A percentile compares a stretch with the other conserved stretches of the same genome.
Conservation (phyloP, 1,284 basidiomycete genomes). For the Rhodotorula sp. region DNA sequence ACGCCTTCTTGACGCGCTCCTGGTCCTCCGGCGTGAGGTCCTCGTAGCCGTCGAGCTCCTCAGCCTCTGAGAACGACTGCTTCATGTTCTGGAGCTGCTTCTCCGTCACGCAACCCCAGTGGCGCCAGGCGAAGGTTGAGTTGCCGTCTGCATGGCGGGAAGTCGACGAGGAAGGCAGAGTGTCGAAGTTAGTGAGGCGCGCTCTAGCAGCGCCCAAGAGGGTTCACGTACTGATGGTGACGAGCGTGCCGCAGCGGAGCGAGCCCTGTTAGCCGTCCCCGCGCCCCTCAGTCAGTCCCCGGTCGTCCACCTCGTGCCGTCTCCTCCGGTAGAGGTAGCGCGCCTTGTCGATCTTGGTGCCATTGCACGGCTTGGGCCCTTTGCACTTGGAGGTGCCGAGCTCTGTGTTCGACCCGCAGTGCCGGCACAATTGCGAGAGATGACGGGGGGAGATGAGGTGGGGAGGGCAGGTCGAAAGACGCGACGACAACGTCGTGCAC, state of each 20-base stretch:
- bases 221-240: slow-evolving; percentile 13
- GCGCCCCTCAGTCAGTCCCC: background rate
- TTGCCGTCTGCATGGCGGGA: slow-evolving; percentile 22
- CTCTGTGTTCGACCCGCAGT: background rate
- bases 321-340: background rate
- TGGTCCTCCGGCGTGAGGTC: slow-evolving; percentile 43
- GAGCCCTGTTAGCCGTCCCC: slow-evolving; percentile 3
- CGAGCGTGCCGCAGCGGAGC: slow-evolving; percentile 16
- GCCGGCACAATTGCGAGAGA: background rate
- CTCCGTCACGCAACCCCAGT: slow-evolving; percentile 49
- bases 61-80: slow-evolving; percentile 18
- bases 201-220: no score
- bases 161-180: background rate
- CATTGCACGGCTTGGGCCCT: slow-evolving; percentile 48
- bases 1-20: slow-evolving; percentile 36
- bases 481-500: background rate
- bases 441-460: background rate
- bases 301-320: no score
- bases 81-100: slow-evolving; percentile 36
- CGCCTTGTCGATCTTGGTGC: slow-evolving; percentile 48
- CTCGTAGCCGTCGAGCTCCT: slow-evolving; percentile 44
- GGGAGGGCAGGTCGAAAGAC: background rate
- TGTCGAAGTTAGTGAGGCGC: no score
- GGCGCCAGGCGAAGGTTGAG: slow-evolving; percentile 47
- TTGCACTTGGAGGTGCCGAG: slow-evolving; percentile 15